Evolutionary conservation across 2,329 filamentous ascomycete species (phyloP), one percentile per base, ranked within the genome.

Genomic region (Simplicillium aogashimaense): DNA sequence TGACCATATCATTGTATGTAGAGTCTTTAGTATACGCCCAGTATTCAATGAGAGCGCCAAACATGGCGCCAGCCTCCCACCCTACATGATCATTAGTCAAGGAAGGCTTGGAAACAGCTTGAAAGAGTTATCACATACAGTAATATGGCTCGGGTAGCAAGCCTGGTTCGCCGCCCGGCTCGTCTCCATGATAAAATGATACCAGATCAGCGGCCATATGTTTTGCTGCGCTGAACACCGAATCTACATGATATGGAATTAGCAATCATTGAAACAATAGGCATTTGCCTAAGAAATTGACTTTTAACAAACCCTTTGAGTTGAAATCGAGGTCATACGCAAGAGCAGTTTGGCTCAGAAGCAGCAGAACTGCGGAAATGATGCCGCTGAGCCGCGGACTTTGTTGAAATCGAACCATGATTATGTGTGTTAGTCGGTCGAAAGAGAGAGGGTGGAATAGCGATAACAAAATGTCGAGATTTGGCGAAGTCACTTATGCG

Each of bases 21-120:
- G 63, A 55, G 59, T 86, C 81, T 13, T 77, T 80, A 0, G 81
- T 86, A 41, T 78, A 70, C 47, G 74, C 72, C 78, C 78, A 85
- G 59, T 87, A 87, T 56, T 86, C 80, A 40, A 87, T 61, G 47
- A 86, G 56, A 2, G 78, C 74, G 39, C 81, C 78, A 51, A 86
- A 84, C 70, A 88, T 72, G 39, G 78, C 76, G 15, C 80, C 78
- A 0, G 78, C 77, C 57, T 86, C 81, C 83, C 83, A 88, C 83
- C 69, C 61, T 64, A 34, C 30, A 38, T 15, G 8, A 14, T 29
- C 11, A 20, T 38, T 29, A 40, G n/a, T 33, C 4, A 29, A 15
- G 34, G 4, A n/a, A 31, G 17, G 13, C n/a, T 12, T 35, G 6
- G 10, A 53, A 54, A 10, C 2, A 29, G 65, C 55, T 47, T 69